A percentile compares a stretch with the other conserved stretches of the same genome.
phyloP scores from a whole-genome alignment of 2,329 filamentous ascomycete species.

The Cercospora sojina region DNA sequence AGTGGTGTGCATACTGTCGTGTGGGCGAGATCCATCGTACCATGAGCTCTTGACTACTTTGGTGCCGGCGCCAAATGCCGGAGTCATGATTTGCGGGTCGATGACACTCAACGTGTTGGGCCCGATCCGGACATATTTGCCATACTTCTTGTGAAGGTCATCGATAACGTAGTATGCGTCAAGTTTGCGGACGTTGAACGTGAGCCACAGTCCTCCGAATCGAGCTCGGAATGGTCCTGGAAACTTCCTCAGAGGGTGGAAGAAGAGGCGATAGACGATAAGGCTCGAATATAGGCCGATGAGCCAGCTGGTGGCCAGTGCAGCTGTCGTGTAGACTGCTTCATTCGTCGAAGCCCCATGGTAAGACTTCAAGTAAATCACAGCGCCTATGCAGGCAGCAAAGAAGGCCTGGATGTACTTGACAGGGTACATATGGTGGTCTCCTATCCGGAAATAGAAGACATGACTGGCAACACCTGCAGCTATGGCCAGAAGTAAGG shows the following conservation, averaged over 20 bases:
- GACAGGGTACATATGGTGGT: slow-evolving; percentile 31
- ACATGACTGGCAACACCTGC: slow-evolving; percentile 28
- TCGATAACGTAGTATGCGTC: slow-evolving; percentile 34
- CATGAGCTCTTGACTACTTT: slow-evolving; percentile 44
- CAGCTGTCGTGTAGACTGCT: slow-evolving; percentile 16
- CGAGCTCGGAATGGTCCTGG: slow-evolving; percentile 39
- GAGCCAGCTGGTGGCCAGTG: slow-evolving; percentile 25
- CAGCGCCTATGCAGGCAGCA: slow-evolving; percentile 10
- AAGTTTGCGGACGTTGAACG: slow-evolving; percentile 24
- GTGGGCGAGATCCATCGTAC: slow-evolving; percentile 42
- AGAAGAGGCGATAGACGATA: slow-evolving; percentile 39
- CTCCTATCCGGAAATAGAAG: slow-evolving; percentile 31
- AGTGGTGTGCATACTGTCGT: slow-evolving; percentile 42
- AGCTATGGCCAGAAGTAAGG: slow-evolving; percentile 9
- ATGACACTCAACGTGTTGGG: slow-evolving; percentile 40
- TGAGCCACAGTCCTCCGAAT: slow-evolving; percentile 38
- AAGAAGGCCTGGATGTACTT: slow-evolving; percentile 25
- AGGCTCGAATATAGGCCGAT: slow-evolving; percentile 37
- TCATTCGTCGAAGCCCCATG: slow-evolving; percentile 1
- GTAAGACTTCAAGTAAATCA: slow-evolving; percentile 17
- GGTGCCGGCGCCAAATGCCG: slow-evolving; percentile 41
- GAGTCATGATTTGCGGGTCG: slow-evolving; percentile 40
- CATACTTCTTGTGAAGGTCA: slow-evolving; percentile 39
- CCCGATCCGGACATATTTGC: slow-evolving; percentile 40
- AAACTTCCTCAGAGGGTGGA: slow-evolving; percentile 36